phyloP scores from a whole-genome alignment of 176 grass and related monocot species.

The Tillandsia leiboldiana region DNA sequence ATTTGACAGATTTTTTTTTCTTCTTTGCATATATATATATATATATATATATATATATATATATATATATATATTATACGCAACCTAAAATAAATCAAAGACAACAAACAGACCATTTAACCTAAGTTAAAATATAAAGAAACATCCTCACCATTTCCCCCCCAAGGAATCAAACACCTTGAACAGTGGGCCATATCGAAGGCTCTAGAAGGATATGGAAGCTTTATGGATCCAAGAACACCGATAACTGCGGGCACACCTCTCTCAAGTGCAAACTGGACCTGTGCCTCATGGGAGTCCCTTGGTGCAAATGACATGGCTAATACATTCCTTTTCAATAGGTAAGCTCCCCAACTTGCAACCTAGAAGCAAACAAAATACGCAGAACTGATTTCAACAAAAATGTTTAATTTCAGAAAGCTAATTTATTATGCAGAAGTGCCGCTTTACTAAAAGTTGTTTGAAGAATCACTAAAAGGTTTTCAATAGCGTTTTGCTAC shows the following conservation, averaged over 20 bases:
- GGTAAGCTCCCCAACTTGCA: conserved; percentile 80
- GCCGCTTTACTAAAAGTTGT: no score
- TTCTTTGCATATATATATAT: no score
- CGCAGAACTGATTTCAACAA: neutral
- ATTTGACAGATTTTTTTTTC: no score
- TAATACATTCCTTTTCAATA: conserved; percentile 55
- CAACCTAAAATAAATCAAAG: no score
- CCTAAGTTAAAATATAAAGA: no score
- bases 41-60: no score
- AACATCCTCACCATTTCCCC: conserved; percentile 43
- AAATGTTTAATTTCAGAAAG: neutral
- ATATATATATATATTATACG: no score
- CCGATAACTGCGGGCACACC: conserved; percentile 86
- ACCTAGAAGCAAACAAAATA: conserved; percentile 31
- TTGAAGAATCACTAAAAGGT: no score
- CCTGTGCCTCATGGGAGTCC: conserved; percentile 91
- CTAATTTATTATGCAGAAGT: no score
- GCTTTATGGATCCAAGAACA: conserved; percentile 79
- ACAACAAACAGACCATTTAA: no score
- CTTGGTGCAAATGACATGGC: conserved; percentile 92
- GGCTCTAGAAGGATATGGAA: conserved; percentile 67
- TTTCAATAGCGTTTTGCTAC: no score
- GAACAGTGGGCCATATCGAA: conserved; percentile 99
- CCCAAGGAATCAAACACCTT: conserved; percentile 87
- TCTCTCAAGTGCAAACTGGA: conserved; percentile 87